phyloP scores from a whole-genome alignment of 306 rosid species.

The Trifolium fragiferum region DNA sequence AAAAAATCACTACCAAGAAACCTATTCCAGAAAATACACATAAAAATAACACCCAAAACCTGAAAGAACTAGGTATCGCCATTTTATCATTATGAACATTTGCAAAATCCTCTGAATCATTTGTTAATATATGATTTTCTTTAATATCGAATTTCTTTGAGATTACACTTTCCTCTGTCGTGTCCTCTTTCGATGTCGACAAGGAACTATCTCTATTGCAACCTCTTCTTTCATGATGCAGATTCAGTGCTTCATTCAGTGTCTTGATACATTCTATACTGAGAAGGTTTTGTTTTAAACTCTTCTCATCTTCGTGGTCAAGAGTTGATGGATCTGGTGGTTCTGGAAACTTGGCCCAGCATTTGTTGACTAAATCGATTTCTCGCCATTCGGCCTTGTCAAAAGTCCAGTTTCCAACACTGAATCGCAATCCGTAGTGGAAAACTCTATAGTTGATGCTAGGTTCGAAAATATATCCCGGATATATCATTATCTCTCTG shows the following conservation, averaged over 20 bases:
- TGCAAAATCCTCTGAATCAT: conserved; percentile 40
- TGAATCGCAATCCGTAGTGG: conserved; percentile 83
- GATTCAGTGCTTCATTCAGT: conserved; percentile 73
- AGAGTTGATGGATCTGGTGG: conserved; percentile 75
- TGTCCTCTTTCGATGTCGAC: conserved; percentile 42
- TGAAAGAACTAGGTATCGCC: conserved; percentile 65
- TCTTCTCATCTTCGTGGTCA: conserved; percentile 46
- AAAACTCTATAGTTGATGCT: conserved; percentile 84
- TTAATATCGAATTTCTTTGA: conserved; percentile 54
- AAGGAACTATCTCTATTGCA: conserved; percentile 55
- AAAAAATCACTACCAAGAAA: conserved; percentile 57
- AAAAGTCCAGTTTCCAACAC: conserved; percentile 92
- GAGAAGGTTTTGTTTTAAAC: conserved; percentile 62
- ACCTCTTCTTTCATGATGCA: conserved; percentile 67
- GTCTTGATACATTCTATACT: conserved; percentile 82
- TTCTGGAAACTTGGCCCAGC: conserved; percentile 84
- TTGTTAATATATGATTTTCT: conserved; percentile 37
- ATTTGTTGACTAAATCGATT: conserved; percentile 66
- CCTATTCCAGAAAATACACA: conserved; percentile 77
- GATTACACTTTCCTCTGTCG: conserved; percentile 34
- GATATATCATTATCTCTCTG: conserved; percentile 73
- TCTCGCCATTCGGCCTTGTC: conserved; percentile 86
- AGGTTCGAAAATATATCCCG: conserved; percentile 77
- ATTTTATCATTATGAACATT: conserved; percentile 46
- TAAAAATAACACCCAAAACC: conserved; percentile 70